A percentile compares a stretch with the other conserved stretches of the same genome.
phyloP scores from a whole-genome alignment of 2,329 filamentous ascomycete genomes.

The Fusarium oligoseptatum region DNA sequence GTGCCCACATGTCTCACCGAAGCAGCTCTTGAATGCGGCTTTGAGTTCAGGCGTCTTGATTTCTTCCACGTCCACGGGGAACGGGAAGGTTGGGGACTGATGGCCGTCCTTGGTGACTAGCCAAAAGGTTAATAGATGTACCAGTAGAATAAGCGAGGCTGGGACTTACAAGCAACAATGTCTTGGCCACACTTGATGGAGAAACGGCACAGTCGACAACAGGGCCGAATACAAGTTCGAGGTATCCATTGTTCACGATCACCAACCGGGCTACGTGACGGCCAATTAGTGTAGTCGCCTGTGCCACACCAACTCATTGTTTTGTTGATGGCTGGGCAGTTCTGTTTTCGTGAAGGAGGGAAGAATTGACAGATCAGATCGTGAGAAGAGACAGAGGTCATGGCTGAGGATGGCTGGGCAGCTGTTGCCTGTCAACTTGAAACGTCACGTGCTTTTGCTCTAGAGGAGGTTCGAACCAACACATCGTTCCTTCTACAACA shows the following conservation, averaged over 20 bases:
- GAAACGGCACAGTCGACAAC: constrained; percentile 36
- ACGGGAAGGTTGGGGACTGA: not conserved
- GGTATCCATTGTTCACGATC: not conserved
- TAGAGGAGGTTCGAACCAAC: not conserved
- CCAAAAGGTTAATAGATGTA: not conserved
- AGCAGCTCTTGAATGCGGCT: not conserved
- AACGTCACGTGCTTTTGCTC: not conserved
- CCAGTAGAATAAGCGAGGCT: not conserved
- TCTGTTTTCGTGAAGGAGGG: not conserved
- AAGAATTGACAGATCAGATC: not conserved
- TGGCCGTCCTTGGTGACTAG: not conserved
- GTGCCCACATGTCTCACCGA: not conserved
- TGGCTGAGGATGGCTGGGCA: not conserved
- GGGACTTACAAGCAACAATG: constrained; percentile 18
- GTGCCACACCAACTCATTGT: not conserved
- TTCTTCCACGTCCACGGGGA: not conserved
- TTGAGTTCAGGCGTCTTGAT: not conserved
- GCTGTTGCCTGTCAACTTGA: not conserved
- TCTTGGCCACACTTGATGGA: constrained; percentile 14
- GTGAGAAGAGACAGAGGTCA: not conserved
- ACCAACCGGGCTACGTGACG: not conserved
- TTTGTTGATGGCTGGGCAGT: not conserved
- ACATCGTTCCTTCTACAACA: not conserved
- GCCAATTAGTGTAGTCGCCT: not conserved
- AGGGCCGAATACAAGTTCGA: constrained; percentile 19